Evolutionary conservation across 345 rosid genomes (phyloP), one percentile per base, ranked within the genome.

Genomic region (Atalantia buxifolia): DNA sequence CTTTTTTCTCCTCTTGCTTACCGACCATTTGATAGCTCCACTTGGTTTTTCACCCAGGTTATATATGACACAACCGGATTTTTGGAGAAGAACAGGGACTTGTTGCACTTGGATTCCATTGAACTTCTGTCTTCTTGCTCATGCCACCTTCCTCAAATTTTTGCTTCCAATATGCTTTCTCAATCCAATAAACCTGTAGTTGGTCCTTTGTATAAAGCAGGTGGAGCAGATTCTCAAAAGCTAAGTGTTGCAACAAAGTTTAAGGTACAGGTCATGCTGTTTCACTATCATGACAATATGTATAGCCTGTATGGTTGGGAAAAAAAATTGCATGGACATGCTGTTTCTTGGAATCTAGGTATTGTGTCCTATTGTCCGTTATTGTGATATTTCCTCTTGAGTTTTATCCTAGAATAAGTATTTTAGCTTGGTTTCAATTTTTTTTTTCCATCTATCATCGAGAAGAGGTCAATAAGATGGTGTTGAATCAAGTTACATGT

Each of bases 221-320:
- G 97, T 77, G 98, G 98, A 72, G 99, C 99, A 80, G 98, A 94
- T 82, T 94, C 95, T 67, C 99, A 94, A 80, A 90, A 93, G 87
- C 89, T 91, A 71, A 96, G 99, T 74, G 98, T 96, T 67, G 89
- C 94, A 13, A 91, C 95, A 28, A 96, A 96, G 80, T 96, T 96
- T 83, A 96, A 96, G 99, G 99, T 96, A 83, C 22, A 27, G 50
- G 50, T 42, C 50, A 12, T 42, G 12, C 42, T 36, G 69, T 19
- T 66, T 38, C 38, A 59, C 24, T 53, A 38, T 66, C 33, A 50
- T 64, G 27, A 22, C 40, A 63, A 78, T 48, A 27, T 28, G 31
- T 6, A 38, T 48, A 33, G 35, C 48, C 53, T 31, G 64, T 25
- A 22, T 83, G 45, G 50, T 59, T 81, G 36, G 36, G 62, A 57